A percentile compares a stretch with the other conserved stretches of the same genome.
These are phyloP conservation scores for Colletotrichum cereale DNA, from an alignment of 2,329 filamentous ascomycete genomes.

Conservation along the genomic window DNA sequence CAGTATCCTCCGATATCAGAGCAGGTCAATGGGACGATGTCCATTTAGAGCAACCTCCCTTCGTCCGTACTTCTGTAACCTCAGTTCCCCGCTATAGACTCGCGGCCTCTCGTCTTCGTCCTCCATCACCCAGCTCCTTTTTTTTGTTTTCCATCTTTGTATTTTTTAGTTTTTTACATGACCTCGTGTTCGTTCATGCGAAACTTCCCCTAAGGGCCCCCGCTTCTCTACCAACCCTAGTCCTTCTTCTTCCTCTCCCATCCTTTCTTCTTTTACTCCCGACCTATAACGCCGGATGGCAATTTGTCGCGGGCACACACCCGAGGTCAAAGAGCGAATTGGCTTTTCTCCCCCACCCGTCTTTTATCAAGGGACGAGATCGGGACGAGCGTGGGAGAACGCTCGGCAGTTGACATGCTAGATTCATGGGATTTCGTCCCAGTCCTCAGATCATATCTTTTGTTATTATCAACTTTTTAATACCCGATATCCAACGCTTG, in stretches of 20 bases:
- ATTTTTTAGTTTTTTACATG: no score
- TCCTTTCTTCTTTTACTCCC: neutral
- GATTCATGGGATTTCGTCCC: conserved; percentile 3
- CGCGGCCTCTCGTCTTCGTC: conserved; percentile 20
- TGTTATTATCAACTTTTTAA: neutral
- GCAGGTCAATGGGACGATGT: neutral
- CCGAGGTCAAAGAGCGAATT: conserved; percentile 21
- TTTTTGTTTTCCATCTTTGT: neutral
- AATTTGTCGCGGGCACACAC: neutral
- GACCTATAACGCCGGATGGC: neutral
- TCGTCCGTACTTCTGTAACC: conserved; percentile 5
- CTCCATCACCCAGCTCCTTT: neutral
- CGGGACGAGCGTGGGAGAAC: neutral
- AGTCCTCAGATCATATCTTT: neutral
- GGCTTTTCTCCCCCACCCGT: neutral
- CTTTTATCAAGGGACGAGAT: conserved; percentile 16
- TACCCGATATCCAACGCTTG: neutral
- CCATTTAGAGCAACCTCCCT: neutral
- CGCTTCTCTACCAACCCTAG: neutral
- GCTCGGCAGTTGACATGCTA: neutral
- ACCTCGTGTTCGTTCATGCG: conserved; percentile 25
- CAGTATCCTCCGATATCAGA: neutral
- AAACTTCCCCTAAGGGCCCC: conserved; percentile 8
- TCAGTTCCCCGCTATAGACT: neutral
- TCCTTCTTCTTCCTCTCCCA: neutral